Percentiles rank a stretch among this genome's conserved stretches.
Evolutionary conservation across 225 moss, liverwort and hornwort species (phyloP).

Genomic region (Asterella californica): DNA sequence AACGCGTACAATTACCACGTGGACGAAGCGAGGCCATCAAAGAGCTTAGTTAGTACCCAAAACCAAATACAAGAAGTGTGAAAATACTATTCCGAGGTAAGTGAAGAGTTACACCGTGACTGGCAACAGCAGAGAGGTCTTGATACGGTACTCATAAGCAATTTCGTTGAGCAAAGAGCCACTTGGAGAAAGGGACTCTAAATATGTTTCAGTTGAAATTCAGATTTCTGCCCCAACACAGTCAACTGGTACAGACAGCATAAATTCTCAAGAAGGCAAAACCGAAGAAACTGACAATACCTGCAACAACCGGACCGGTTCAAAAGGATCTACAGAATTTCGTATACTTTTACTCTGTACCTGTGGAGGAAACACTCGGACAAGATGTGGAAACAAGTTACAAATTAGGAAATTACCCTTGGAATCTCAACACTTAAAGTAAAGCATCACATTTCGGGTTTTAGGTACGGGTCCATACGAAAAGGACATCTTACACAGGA

Average conservation of each 20-base stretch:
- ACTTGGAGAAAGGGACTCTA: no score
- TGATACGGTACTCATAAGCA: neutral
- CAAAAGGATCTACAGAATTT: slow-evolving; percentile 58
- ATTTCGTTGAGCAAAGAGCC: neutral
- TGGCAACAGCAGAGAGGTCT: neutral
- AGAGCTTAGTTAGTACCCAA: neutral
- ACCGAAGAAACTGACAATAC: slow-evolving; percentile 29
- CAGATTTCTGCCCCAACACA: neutral
- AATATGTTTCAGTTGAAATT: neutral
- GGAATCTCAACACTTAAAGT: neutral
- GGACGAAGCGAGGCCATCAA: neutral
- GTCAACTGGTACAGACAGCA: neutral
- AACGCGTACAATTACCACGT: neutral
- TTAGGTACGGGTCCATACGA: neutral
- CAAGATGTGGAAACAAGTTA: neutral
- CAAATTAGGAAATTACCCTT: neutral
- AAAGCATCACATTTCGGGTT: neutral
- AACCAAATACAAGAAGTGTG: neutral
- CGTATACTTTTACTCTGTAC: slow-evolving; percentile 67
- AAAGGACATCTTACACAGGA: neutral
- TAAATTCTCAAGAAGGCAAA: neutral
- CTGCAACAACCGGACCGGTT: slow-evolving; percentile 89
- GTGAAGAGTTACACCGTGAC: neutral
- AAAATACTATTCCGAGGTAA: neutral
- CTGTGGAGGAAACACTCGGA: slow-evolving; percentile 27